Evolutionary conservation across 257 asterid genomes (phyloP), one percentile per base, ranked within the genome.

Genomic region (Solanum megistacrolobum): DNA sequence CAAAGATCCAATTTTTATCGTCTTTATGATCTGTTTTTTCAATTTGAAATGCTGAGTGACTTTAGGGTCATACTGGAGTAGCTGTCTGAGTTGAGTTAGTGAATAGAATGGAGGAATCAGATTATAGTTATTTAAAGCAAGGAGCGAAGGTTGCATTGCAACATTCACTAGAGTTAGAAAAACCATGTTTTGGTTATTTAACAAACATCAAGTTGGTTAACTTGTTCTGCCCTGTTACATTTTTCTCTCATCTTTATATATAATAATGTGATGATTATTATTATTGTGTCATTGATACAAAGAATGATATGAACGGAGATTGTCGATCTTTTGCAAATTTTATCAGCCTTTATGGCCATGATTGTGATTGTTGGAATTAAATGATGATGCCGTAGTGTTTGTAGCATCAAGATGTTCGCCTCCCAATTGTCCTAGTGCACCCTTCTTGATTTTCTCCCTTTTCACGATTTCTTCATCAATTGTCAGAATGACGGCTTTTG

Each of bases 401-500:
- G 72, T 82, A 84, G 92, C 48, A 38, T 79, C 87, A 35, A n/a
- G 36, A 82, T 85, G 46, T 48, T 66, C n/a, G 21, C 87, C 36
- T 39, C 88, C 78, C 31, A 89, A 71, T 85, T 36, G 58, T 62
- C 65, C 34, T 84, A 87, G 89, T 72, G 93, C 87, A 74, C 85
- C 84, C 23, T 71, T 68, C 29, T 82, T 89, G 10, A 88, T 62
- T 20, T 87, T 66, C 79, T 87, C 91, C 20, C 36, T 92, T 78
- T 92, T 93, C 89, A 89, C 86, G 32, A 94, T 93, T 86, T 94
- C 92, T 89, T 94, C 96, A 7, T 95, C 96, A 74, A 93, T 91
- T 23, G 95, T 88, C 72, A 92, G 9, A 38, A 93, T 83, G 7
- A 90, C 90, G 23, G 62, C 84, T 84, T 93, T 89, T 4, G 91